phyloP scores from a whole-genome alignment of 495 filamentous ascomycete species.

The Penicillium cinerascens region DNA sequence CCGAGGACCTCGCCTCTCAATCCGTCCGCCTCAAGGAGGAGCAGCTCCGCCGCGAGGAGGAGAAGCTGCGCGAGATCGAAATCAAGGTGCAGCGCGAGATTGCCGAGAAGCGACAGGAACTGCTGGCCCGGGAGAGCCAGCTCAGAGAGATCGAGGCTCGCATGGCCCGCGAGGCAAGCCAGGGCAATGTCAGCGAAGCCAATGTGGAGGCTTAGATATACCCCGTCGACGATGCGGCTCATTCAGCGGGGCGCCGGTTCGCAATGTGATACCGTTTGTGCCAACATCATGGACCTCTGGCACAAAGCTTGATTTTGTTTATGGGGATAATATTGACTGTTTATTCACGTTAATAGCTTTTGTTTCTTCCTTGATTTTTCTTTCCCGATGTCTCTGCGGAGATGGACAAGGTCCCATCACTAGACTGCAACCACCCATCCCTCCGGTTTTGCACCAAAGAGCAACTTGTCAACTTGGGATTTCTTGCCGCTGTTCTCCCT shows the following conservation, averaged over 20 bases:
- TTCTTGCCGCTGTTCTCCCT: not conserved
- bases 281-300: slow-evolving; percentile 42
- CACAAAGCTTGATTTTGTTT: slow-evolving; percentile 40
- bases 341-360: slow-evolving; percentile 51
- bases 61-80: slow-evolving; percentile 99
- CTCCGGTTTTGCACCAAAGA: slow-evolving; percentile 14
- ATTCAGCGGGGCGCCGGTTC: slow-evolving; percentile 34
- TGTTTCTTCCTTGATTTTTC: slow-evolving; percentile 24
- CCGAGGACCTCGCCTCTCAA: slow-evolving; percentile 92
- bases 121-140: slow-evolving; percentile 95
- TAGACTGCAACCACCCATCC: slow-evolving; percentile 17
- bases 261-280: slow-evolving; percentile 39
- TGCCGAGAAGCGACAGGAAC: slow-evolving; percentile 98
- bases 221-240: slow-evolving; percentile 30
- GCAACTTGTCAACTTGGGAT: slow-evolving; percentile 1
- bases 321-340: slow-evolving; percentile 48
- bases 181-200: slow-evolving; percentile 36
- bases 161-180: slow-evolving; percentile 67
- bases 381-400: slow-evolving; percentile 28
- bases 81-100: slow-evolving; percentile 99
- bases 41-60: slow-evolving; percentile 96
- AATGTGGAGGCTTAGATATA: slow-evolving; percentile 44
- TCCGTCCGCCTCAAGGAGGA: slow-evolving; percentile 98
- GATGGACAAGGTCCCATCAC: slow-evolving; percentile 22
- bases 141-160: slow-evolving; percentile 89